Evolutionary conservation across 2,329 filamentous ascomycete genomes (phyloP).

Genomic region (Talaromyces amestolkiae): DNA sequence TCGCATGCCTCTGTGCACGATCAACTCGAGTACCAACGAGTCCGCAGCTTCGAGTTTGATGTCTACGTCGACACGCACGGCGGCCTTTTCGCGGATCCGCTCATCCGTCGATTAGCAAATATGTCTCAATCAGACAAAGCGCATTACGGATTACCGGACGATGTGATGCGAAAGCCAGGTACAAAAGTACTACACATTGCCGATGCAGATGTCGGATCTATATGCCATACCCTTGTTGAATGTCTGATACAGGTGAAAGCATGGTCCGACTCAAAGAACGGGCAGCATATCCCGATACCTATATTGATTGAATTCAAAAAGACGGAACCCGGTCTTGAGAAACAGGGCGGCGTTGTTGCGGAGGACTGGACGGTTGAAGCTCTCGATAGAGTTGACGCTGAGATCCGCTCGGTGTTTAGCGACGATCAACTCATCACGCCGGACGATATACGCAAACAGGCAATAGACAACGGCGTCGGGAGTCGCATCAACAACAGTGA

Average conservation of each 20-base stretch:
- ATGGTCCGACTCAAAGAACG: slow-evolving; percentile 9
- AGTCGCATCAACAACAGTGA: background rate
- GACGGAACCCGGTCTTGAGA: slow-evolving; percentile 13
- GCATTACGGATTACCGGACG: slow-evolving; percentile 16
- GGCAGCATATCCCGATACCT: slow-evolving; percentile 18
- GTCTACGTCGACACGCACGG: slow-evolving; percentile 17
- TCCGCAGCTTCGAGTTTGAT: slow-evolving; percentile 20
- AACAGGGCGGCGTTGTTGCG: slow-evolving; percentile 16
- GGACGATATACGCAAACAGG: slow-evolving; percentile 18
- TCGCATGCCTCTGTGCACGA: slow-evolving; percentile 20
- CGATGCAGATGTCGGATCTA: slow-evolving; percentile 19
- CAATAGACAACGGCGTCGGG: slow-evolving; percentile 5
- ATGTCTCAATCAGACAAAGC: slow-evolving; percentile 16
- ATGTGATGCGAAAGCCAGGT: slow-evolving; percentile 17
- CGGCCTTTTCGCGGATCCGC: slow-evolving; percentile 16
- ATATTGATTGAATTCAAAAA: slow-evolving; percentile 21
- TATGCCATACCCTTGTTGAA: slow-evolving; percentile 19
- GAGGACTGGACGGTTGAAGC: slow-evolving; percentile 19
- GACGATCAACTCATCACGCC: slow-evolving; percentile 18
- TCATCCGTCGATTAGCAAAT: slow-evolving; percentile 18
- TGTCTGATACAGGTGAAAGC: slow-evolving; percentile 17
- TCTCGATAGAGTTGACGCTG: slow-evolving; percentile 15
- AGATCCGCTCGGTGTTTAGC: slow-evolving; percentile 19
- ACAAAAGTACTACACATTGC: slow-evolving; percentile 20
- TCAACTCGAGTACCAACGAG: slow-evolving; percentile 18